These are phyloP conservation scores for Aureobasidium leucospermi DNA, from an alignment of 2,329 filamentous ascomycete species.

Conservation along the genomic window DNA sequence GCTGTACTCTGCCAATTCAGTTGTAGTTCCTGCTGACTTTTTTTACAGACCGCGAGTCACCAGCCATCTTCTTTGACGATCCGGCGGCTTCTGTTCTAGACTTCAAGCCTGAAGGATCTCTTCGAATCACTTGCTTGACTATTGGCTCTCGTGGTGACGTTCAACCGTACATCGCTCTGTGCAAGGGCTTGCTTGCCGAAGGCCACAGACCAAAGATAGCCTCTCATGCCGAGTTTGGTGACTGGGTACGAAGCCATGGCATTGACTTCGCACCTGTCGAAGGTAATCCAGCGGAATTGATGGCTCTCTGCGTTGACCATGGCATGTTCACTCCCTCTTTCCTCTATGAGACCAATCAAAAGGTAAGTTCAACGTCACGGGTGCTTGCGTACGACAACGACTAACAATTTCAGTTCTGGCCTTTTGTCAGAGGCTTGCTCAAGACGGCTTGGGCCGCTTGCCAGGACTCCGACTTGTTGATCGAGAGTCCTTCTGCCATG, in stretches of 20 bases:
- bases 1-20: neutral
- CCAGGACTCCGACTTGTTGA: conserved; percentile 78
- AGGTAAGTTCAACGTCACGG: conserved; percentile 28
- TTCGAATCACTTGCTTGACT: conserved; percentile 86
- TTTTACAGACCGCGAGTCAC: conserved; percentile 43
- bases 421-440: conserved; percentile 89
- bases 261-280: conserved; percentile 87
- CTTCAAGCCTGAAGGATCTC: conserved; percentile 73
- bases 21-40: neutral
- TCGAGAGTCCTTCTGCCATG: conserved; percentile 96
- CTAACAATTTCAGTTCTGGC: conserved; percentile 53
- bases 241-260: conserved; percentile 84
- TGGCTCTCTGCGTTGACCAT: conserved; percentile 93
- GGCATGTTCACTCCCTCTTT: conserved; percentile 95
- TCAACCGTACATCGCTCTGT: conserved; percentile 93
- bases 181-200: conserved; percentile 80
- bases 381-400: neutral
- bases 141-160: conserved; percentile 95
- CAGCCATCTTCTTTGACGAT: conserved; percentile 83
- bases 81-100: conserved; percentile 79
- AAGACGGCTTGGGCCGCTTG: conserved; percentile 76
- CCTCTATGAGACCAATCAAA: conserved; percentile 74
- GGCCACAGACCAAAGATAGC: conserved; percentile 83
- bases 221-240: conserved; percentile 82
- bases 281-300: conserved; percentile 87